Evolutionary conservation across 2,329 filamentous ascomycete genomes (phyloP).

Genomic region (Monosporascus cannonballus): DNA sequence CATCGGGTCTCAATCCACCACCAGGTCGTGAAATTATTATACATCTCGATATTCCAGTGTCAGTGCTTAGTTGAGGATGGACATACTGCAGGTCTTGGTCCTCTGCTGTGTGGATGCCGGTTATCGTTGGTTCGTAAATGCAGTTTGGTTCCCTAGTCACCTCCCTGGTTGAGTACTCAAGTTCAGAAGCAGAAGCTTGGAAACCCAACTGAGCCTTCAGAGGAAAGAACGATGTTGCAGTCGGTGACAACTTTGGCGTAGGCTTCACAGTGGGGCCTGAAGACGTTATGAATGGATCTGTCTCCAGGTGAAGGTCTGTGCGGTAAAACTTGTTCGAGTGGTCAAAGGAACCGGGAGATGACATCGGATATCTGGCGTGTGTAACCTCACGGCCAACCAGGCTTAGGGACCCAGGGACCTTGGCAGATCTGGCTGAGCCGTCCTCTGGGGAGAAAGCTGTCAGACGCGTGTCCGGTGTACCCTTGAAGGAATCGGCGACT

Average conservation of each 20-base stretch:
- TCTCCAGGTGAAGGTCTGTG: conserved; percentile 20
- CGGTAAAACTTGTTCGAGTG: conserved; percentile 15
- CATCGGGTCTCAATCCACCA: conserved; percentile 23
- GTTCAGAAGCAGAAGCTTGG: conserved; percentile 10
- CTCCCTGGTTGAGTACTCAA: conserved; percentile 10
- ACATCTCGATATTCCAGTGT: conserved; percentile 39
- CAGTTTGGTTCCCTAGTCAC: conserved; percentile 6
- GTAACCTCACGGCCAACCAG: conserved; percentile 23
- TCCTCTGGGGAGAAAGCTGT: conserved; percentile 60
- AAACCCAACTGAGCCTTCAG: conserved; percentile 21
- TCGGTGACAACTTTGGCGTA: conserved; percentile 53
- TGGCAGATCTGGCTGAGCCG: conserved; percentile 37
- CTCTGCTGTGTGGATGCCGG: conserved; percentile 4
- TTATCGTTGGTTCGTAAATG: conserved; percentile 3
- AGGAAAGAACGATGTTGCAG: conserved; percentile 56
- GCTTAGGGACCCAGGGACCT: conserved; percentile 27
- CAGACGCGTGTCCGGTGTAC: conserved; percentile 58
- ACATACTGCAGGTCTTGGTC: conserved; percentile 19
- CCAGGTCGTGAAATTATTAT: conserved; percentile 33
- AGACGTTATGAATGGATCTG: conserved; percentile 50
- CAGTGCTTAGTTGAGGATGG: conserved; percentile 36
- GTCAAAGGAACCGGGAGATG: conserved; percentile 17
- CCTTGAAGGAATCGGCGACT: conserved; percentile 50
- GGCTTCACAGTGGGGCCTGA: conserved; percentile 24
- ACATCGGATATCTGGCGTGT: conserved; percentile 16